Base-by-base conservation (phyloP, 2,329 filamentous ascomycete species). In the Fusarium mundagurra region DNA sequence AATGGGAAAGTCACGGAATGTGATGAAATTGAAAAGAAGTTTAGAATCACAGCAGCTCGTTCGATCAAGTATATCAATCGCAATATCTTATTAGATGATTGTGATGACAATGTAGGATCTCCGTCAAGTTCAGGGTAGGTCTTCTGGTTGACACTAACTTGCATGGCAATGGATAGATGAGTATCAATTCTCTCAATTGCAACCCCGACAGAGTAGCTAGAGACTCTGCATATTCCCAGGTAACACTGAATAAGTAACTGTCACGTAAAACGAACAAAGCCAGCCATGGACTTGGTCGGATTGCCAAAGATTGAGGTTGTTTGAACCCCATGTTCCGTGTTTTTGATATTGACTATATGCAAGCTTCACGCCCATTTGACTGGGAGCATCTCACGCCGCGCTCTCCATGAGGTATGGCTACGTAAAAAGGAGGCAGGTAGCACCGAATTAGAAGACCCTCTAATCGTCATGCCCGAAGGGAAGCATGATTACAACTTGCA, bases 331-430 rank as follows among this genome's bases (percentile, higher is more conserved):
- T 8, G 11, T 12, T 8, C 11, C 9, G 6, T 38, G 20, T 16
- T 48, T 6, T 11, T 13, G 4, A 20, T 2, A 4, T 33, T 73
- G 9, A 68, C 45, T 16, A 29, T 12, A 24, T 9, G 24, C 4
- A 54, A 95, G 92, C 88, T 96, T 61, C 94, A 96, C 78, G 93
- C 94, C 71, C 93, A 96, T 82, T 87, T 96, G 50, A 93, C 91
- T 45, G 93, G 94, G 61, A 94, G 92, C 81, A 94, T 96, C 80
- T 92, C 89, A 79, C 89, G 92, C 38, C 84, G 90, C 77, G 92
- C 90, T 69, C 89, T 96, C 5, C 93, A 94, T 79, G 88, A 93
- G 43, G 90, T 96, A 79, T 96, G 94, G 93, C 76, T 84, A 54
- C 81, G 81, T 62, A 93, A 91, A 80, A 89, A 88, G 67, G 83